Evolutionary conservation across 2,329 filamentous ascomycete species (phyloP).

Genomic region (Aspergillus sp.): DNA sequence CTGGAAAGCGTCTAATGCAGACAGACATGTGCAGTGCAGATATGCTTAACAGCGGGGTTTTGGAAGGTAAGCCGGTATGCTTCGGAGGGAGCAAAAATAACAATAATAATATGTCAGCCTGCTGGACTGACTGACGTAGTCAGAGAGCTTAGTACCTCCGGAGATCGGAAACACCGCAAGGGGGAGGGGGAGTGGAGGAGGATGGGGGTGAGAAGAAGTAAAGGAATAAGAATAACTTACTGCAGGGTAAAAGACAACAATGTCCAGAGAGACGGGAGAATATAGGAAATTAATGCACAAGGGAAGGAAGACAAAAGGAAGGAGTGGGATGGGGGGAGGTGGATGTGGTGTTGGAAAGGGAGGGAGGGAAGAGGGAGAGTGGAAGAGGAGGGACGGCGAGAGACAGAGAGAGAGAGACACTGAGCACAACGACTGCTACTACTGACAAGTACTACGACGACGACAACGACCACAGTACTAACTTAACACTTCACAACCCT

Average conservation of each 20-base stretch:
- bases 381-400: conserved; percentile 25
- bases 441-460: background rate
- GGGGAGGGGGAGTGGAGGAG: conserved; percentile 15
- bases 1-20: conserved; percentile 24
- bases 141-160: conserved; percentile 27
- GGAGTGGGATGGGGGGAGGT: conserved; percentile 1
- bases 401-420: conserved; percentile 6
- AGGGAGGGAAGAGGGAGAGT: conserved; percentile 11
- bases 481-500: background rate
- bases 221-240: conserved; percentile 15
- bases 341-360: conserved; percentile 1
- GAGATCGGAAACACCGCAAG: conserved; percentile 20
- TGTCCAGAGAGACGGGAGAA: background rate
- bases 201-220: conserved; percentile 1
- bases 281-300: conserved; percentile 2
- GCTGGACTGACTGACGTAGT: conserved; percentile 29
- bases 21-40: conserved; percentile 19
- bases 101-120: conserved; percentile 34
- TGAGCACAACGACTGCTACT: background rate
- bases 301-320: conserved; percentile 1
- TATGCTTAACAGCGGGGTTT: conserved; percentile 13
- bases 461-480: background rate
- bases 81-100: conserved; percentile 20
- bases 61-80: conserved; percentile 5
- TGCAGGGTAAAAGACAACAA: conserved; percentile 7